Base-by-base conservation (phyloP, 2,329 filamentous ascomycete genomes). In the Fusarium nygamai region DNA sequence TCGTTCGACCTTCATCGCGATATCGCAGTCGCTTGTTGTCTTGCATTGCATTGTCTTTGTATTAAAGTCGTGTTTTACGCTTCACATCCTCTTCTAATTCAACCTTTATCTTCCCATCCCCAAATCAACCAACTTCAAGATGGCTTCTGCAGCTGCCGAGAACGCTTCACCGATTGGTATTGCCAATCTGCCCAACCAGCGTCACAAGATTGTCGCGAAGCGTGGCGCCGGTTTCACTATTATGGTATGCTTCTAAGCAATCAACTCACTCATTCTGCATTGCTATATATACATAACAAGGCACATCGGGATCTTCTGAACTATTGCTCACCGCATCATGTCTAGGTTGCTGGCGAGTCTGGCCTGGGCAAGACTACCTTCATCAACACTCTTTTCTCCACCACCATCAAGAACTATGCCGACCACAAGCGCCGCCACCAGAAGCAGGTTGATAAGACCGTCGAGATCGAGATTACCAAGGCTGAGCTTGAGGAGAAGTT, bases 381-480 rank as follows among this genome's bases (percentile, higher is more conserved):
- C 87, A 98, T 99, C 92, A 99, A 99, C 92, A 99, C 96, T 69
- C 92, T 99, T 71, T 99, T 99, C 90, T 99, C 96, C 74, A 99
- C 97, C 78, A 99, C 96, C 80, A 99, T 99, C 91, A 99, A 99
- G 91, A 99, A 98, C 91, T 99, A 99, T 85, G 96, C 96, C 90
- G 96, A 99, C 86, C 96, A 99, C 91, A 98, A 98, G 90, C 94
- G 95, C 86, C 94, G 96, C 83, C 96, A 99, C 86, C 94, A 96
- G 87, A 99, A 99, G 92, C 96, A 99, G 89, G 91, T 98, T 79
- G 96, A 99, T 88, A 98, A 98, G 91, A 99, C 96, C 17, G 96
- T 99, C 76, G 97, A 99, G 88, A 99, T 99, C 80, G 96, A 99
- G 86, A 99, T 99, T 83, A 99, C 96, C 85, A 99, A 99, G 91